Conservation (phyloP, 2,329 filamentous ascomycete species). For the Penicillium digitatum region DNA sequence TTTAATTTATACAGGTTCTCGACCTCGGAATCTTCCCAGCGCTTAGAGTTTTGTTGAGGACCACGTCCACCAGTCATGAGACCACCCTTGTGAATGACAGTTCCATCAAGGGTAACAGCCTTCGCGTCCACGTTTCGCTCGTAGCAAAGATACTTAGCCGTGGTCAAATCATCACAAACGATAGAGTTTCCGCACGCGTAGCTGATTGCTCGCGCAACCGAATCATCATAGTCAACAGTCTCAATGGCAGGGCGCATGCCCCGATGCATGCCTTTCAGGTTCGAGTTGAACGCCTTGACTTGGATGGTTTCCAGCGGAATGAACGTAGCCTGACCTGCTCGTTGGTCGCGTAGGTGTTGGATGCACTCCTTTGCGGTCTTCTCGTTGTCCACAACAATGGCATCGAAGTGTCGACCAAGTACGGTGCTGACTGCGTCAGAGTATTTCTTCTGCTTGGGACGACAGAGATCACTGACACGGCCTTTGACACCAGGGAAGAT, state of each 20-base stretch:
- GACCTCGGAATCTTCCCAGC: conserved; percentile 86
- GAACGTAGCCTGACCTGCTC: conserved; percentile 83
- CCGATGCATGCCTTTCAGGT: conserved; percentile 81
- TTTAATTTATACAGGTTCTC: conserved; percentile 75
- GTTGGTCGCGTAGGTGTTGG: conserved; percentile 86
- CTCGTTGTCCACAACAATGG: conserved; percentile 90
- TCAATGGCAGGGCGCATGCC: conserved; percentile 87
- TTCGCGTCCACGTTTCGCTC: conserved; percentile 81
- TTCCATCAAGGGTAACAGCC: conserved; percentile 91
- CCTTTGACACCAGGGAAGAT: conserved; percentile 90
- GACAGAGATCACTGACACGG: conserved; percentile 84
- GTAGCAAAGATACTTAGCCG: conserved; percentile 88
- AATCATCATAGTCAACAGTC: conserved; percentile 87
- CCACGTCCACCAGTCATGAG: conserved; percentile 94
- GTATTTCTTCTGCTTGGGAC: conserved; percentile 95
- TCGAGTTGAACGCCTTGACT: conserved; percentile 83
- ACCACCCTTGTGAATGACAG: conserved; percentile 92
- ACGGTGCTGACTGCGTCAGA: conserved; percentile 90
- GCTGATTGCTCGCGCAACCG: conserved; percentile 84
- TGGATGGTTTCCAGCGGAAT: conserved; percentile 97
- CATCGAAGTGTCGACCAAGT: conserved; percentile 87
- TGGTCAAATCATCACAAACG: conserved; percentile 80
- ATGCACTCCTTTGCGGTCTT: conserved; percentile 93
- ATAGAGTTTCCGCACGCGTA: conserved; percentile 94
- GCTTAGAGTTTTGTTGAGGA: conserved; percentile 69